Evolutionary conservation across 1,284 basidiomycete genomes (phyloP).

Genomic region (Cryptococcus neoformans): DNA sequence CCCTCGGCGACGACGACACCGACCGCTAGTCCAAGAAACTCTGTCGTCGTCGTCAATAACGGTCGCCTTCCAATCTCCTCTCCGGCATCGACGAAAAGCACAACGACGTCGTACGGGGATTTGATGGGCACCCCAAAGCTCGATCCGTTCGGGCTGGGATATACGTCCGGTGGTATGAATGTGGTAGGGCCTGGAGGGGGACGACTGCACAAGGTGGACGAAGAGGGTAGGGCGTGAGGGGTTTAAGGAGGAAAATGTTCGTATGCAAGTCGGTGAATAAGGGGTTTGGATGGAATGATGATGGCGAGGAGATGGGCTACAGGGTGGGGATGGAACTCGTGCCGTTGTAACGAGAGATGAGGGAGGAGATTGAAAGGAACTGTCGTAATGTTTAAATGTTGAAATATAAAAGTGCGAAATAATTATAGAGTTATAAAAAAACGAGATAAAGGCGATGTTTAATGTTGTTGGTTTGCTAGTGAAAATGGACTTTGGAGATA

Average conservation of each 20-base stretch:
- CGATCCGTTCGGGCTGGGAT: slow-evolving; percentile 15
- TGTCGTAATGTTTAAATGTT: too few species aligned
- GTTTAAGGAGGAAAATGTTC: slow-evolving; percentile 5
- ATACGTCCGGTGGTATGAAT: neutral
- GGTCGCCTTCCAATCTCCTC: neutral
- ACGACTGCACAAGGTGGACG: neutral
- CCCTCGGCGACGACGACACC: neutral
- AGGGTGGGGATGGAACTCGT: too few species aligned
- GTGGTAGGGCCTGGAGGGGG: too few species aligned
- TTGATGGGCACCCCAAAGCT: slow-evolving; percentile 1
- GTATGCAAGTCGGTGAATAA: slow-evolving; percentile 16
- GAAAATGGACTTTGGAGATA: too few species aligned
- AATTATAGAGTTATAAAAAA: too few species aligned
- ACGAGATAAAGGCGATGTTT: too few species aligned
- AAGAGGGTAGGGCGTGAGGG: neutral
- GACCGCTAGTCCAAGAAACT: neutral
- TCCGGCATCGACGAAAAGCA: neutral
- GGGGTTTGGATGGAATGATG: slow-evolving; percentile 10
- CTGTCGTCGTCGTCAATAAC: too few species aligned
- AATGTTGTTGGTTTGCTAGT: too few species aligned
- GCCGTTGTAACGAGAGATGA: too few species aligned
- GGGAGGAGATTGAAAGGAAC: too few species aligned
- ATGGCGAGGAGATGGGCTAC: neutral
- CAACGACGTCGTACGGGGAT: neutral
- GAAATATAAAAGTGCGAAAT: too few species aligned